Percentiles rank a stretch among this genome's conserved stretches.
These are phyloP conservation scores for Beauveria sp. DNA, from an alignment of 2,329 filamentous ascomycete genomes.

Conservation along the genomic window DNA sequence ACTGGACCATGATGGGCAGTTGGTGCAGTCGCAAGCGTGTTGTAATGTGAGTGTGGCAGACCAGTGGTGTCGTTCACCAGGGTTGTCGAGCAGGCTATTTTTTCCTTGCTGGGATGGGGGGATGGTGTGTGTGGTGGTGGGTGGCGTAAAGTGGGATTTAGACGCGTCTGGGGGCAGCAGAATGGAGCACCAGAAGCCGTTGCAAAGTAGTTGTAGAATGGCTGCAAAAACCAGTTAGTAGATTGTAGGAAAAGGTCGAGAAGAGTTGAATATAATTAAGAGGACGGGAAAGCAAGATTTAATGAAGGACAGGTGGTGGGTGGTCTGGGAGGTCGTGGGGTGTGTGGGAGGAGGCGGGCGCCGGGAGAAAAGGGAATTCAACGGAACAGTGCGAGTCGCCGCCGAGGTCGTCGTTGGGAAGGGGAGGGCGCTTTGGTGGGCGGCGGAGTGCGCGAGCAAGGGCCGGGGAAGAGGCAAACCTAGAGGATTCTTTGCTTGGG, in stretches of 20 bases:
- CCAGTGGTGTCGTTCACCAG: neutral
- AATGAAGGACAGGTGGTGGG: neutral
- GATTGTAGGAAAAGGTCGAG: neutral
- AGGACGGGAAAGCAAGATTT: neutral
- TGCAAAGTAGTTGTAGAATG: neutral
- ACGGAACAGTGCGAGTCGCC: conserved; percentile 11
- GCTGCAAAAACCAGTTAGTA: neutral
- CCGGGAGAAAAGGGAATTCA: conserved; percentile 5
- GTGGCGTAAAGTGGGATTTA: conserved; percentile 10
- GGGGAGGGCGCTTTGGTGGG: neutral
- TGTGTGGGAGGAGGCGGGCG: neutral
- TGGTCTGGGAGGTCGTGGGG: neutral
- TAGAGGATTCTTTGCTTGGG: neutral
- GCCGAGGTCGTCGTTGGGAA: conserved; percentile 7
- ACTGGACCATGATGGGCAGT: conserved; percentile 23
- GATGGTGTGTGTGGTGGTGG: conserved; percentile 5
- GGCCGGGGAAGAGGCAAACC: neutral
- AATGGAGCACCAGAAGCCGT: neutral
- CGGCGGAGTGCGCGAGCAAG: conserved; percentile 1
- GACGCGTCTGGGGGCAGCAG: neutral
- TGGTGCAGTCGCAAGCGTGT: neutral
- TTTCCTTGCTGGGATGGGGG: neutral
- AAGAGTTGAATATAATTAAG: neutral
- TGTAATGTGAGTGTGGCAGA: neutral
- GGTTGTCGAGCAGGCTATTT: neutral